Evolutionary conservation across 2,329 filamentous ascomycete genomes (phyloP).

Genomic region (Fusarium algeriense): DNA sequence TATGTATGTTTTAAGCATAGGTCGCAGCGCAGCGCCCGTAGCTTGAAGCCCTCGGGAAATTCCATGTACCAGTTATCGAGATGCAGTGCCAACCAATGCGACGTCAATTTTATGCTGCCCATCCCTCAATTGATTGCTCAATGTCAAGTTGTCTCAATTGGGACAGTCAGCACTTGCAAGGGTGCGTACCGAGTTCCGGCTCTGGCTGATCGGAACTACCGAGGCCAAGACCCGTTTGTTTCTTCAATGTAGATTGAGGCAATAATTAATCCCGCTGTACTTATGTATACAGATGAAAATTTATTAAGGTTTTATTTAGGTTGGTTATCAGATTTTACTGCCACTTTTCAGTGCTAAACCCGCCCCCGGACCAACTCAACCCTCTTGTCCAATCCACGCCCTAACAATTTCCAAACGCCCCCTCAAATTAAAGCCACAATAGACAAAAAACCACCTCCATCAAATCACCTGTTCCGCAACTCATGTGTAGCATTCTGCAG

Average conservation of each 20-base stretch:
- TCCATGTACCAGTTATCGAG: neutral
- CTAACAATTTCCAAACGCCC: neutral
- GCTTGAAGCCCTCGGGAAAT: neutral
- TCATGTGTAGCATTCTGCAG: conserved; percentile 1
- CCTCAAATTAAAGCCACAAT: neutral
- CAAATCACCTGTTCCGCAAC: neutral
- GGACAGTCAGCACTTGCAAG: conserved; percentile 3
- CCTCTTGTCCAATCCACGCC: neutral
- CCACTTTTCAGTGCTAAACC: neutral
- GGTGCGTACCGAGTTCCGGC: neutral
- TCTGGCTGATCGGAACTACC: neutral
- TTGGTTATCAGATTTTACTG: neutral
- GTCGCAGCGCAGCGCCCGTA: neutral
- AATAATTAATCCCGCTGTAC: neutral
- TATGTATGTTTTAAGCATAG: neutral
- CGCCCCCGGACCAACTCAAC: neutral
- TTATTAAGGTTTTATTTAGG: neutral
- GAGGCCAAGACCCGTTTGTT: neutral
- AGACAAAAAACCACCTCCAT: neutral
- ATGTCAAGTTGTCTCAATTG: neutral
- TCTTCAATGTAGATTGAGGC: neutral
- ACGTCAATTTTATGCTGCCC: neutral
- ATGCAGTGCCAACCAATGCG: neutral
- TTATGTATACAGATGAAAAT: neutral
- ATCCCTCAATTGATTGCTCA: neutral